Base-by-base conservation (phyloP, 306 rosid genomes). In the Myrica gale region DNA sequence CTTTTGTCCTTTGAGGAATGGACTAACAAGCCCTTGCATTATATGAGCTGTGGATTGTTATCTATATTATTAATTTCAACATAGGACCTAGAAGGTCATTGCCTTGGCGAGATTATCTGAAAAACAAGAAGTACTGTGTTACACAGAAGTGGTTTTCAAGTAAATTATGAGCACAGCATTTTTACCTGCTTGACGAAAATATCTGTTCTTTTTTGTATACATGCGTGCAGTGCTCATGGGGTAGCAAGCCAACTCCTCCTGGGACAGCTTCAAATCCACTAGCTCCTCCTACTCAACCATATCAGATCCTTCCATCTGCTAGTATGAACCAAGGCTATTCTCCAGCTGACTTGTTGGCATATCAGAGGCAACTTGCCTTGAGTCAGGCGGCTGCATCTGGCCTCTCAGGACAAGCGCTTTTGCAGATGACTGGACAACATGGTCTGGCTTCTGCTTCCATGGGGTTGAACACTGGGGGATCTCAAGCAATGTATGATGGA, bases 361-460 rank as follows among this genome's bases (percentile, higher is more conserved):
- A 90, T 78, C 88, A 87, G 84, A 91, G 96, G 74, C 96, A 88
- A 78, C 86, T 90, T 76, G 96, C 96, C 74, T 48, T 90, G 50
- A 86, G 84, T 79, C 92, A 88, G 84, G 91, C 91, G 37, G 93
- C 91, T 44, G 88, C 81, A 23, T 87, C 90, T 5, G 90, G 90
- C 82, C 87, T 84, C 69, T 87, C 90, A 3, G 90, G 90, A 71
- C 90, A 87, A 82, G 87, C 90, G 51, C 88, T 87, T 56, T 78
- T 87, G 74, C 88, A 87, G 71, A 82, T 87, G 88, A 77, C 87
- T 50, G 90, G 90, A 51, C 90, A 84, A 45, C 90, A 84, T 15
- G 87, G 88, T 74, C 76, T 84, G 51, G 88, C 86, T 78, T 87
- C 92, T 42, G 83, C 88, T 8, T 89, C 93, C 62, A 83, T 87